Base-by-base conservation (phyloP, 2,329 filamentous ascomycete species). In the Trichoderma polysporum region DNA sequence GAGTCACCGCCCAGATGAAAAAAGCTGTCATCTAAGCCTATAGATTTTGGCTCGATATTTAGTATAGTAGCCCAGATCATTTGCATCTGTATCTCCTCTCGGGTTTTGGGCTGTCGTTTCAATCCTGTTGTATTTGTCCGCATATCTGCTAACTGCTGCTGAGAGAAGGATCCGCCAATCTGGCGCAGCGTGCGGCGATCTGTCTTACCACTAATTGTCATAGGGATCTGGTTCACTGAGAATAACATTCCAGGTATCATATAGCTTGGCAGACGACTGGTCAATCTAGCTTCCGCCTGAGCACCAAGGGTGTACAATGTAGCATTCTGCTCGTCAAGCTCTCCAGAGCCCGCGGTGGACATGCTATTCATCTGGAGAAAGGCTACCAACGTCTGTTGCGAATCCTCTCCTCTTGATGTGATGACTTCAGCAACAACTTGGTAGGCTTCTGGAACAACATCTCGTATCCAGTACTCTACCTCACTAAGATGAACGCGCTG, bases 401-500 rank as follows among this genome's bases (percentile, higher is more conserved):
- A 27, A 17, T 4, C 25, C 9, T 35, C 45, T 17, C 59, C 47
- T 6, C 35, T 9, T 22, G 59, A 45, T 12, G 19, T 22, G 41
- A 62, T 39, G 2, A 62, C 25, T 9, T 62, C 59, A 12, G 45
- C 59, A 6, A 62, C 13, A 13, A 62, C 49, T 9, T 53, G 29
- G 7, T 22, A 12, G 17, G 19, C 22, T 8, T 62, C 17, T 13
- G 31, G 17, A 4, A 62, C 25, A 3, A 25, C 7, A 10, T 27
- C 49, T 4, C 25, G 29, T 15, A 62, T 4, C 3, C 19, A 17
- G 25, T 41, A 54, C 37, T 72, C 69, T 2, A 72, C 54, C 15
- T 69, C 69, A 2, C 29, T 53, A 15, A 84, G 76, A 74, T 83
- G 87, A 59, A 85, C 78, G 60, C 84, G 74, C 67, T 82, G 86